phyloP scores from a whole-genome alignment of 805 yeast genomes.

The Schizosaccharomyces osmophilus region DNA sequence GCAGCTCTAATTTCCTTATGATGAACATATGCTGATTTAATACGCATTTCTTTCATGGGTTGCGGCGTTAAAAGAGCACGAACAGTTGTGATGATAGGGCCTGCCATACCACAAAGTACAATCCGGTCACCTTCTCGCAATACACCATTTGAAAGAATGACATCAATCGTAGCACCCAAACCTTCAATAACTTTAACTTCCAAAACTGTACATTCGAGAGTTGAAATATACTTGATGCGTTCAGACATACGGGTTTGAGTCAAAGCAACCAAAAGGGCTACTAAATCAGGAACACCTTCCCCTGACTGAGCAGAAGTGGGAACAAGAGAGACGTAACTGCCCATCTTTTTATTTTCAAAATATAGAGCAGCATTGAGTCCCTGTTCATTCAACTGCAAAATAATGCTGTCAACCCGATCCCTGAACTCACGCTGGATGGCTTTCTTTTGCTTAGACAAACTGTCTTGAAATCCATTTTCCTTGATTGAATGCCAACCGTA shows the following conservation, averaged over 20 bases:
- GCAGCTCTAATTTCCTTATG: slow-evolving; percentile 98
- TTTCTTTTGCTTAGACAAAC: slow-evolving; percentile 54
- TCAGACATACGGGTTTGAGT: slow-evolving; percentile 98
- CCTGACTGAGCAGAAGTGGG: slow-evolving; percentile 99
- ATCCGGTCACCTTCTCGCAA: slow-evolving; percentile 85
- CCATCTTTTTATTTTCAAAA: slow-evolving; percentile 78
- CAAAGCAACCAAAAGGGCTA: slow-evolving; percentile 80
- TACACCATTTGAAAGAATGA: slow-evolving; percentile 87
- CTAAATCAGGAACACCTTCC: slow-evolving; percentile 97
- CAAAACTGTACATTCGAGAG: slow-evolving; percentile 83
- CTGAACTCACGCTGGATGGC: slow-evolving; percentile 83
- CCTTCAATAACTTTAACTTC: slow-evolving; percentile 98
- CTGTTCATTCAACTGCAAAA: slow-evolving; percentile 82
- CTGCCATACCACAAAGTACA: slow-evolving; percentile 91
- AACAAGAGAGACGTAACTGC: slow-evolving; percentile 83
- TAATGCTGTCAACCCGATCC: slow-evolving; percentile 60
- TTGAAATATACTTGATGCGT: slow-evolving; percentile 84
- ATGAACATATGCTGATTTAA: slow-evolving; percentile 89
- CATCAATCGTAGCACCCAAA: slow-evolving; percentile 95
- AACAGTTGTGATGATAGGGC: slow-evolving; percentile 89
- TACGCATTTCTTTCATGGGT: slow-evolving; percentile 83
- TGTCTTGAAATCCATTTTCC: slow-evolving; percentile 87
- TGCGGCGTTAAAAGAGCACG: slow-evolving; percentile 95
- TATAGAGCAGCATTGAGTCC: slow-evolving; percentile 94
- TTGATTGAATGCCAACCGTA: slow-evolving; percentile 84